Evolutionary conservation across 2,329 filamentous ascomycete species (phyloP).

Genomic region (Nakataea oryzae): DNA sequence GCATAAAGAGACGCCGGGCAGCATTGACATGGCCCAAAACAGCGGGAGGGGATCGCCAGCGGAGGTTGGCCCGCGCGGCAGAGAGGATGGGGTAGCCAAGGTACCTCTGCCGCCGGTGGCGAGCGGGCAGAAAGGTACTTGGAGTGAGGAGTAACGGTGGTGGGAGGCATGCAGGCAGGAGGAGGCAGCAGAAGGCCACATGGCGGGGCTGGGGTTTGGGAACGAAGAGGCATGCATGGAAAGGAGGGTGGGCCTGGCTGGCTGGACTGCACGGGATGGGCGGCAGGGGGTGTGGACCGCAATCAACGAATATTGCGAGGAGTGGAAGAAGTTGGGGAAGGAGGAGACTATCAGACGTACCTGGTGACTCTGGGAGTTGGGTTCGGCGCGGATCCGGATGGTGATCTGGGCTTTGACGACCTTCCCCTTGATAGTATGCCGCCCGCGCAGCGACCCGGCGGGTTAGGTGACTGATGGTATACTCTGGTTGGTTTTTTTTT

Average conservation of each 20-base stretch:
- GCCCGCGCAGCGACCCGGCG: no score
- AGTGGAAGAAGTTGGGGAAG: not conserved
- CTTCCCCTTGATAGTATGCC: not conserved
- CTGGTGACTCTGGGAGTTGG: not conserved
- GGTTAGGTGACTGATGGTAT: not conserved
- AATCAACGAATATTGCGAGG: slow-evolving; percentile 1
- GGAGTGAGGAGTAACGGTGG: slow-evolving; percentile 11
- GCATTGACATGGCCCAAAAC: slow-evolving; percentile 25
- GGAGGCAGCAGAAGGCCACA: slow-evolving; percentile 16
- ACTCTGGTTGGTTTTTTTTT: not conserved
- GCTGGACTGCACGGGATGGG: not conserved
- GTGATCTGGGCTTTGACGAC: not conserved
- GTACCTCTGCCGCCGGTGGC: not conserved
- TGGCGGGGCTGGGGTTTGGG: slow-evolving; percentile 24
- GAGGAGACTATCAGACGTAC: slow-evolving; percentile 1
- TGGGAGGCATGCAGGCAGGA: slow-evolving; percentile 13
- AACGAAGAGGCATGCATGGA: slow-evolving; percentile 15
- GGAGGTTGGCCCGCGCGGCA: slow-evolving; percentile 24
- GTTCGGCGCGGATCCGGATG: not conserved
- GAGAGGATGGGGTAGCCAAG: not conserved
- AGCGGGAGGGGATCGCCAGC: slow-evolving; percentile 22
- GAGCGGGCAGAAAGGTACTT: slow-evolving; percentile 12
- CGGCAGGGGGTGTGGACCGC: slow-evolving; percentile 1
- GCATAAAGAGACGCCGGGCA: slow-evolving; percentile 25
- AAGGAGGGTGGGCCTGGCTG: slow-evolving; percentile 16